Conservation (phyloP, 257 asterid species). For the Haberlea rhodopensis region DNA sequence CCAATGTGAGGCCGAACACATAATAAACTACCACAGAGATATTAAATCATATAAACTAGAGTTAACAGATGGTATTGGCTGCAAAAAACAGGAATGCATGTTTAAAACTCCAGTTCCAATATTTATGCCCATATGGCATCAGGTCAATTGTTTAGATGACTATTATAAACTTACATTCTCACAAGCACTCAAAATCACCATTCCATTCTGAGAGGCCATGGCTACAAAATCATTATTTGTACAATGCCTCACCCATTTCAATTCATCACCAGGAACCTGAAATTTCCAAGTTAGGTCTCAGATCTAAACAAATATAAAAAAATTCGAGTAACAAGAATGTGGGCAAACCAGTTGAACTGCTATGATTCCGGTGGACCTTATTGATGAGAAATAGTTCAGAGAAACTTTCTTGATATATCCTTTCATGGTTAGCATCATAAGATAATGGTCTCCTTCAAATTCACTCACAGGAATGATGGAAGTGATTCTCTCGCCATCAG, state of each 20-base stretch:
- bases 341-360: constrained; percentile 90
- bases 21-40: constrained; percentile 19
- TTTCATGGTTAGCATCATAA: constrained; percentile 87
- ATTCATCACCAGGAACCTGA: constrained; percentile 95
- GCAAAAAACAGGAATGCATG: constrained; percentile 4
- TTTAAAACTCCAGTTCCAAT: background rate
- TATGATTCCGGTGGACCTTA: constrained; percentile 92
- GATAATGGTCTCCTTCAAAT: constrained; percentile 75
- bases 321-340: constrained; percentile 28
- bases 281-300: constrained; percentile 31
- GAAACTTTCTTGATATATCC: constrained; percentile 94
- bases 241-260: constrained; percentile 92
- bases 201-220: constrained; percentile 95
- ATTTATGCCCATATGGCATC: background rate
- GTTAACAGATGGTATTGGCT: constrained; percentile 5
- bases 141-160: constrained; percentile 6
- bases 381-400: constrained; percentile 80
- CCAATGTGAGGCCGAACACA: constrained; percentile 18
- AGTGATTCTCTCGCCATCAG: constrained; percentile 97
- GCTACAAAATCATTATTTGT: constrained; percentile 84
- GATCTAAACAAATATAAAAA: constrained; percentile 9
- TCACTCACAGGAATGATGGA: constrained; percentile 94
- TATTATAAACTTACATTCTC: constrained; percentile 49
- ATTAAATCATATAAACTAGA: constrained; percentile 6
- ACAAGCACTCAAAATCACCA: constrained; percentile 79